phyloP scores from a whole-genome alignment of 495 filamentous ascomycete genomes.

The Massariosphaeria phaeospora region DNA sequence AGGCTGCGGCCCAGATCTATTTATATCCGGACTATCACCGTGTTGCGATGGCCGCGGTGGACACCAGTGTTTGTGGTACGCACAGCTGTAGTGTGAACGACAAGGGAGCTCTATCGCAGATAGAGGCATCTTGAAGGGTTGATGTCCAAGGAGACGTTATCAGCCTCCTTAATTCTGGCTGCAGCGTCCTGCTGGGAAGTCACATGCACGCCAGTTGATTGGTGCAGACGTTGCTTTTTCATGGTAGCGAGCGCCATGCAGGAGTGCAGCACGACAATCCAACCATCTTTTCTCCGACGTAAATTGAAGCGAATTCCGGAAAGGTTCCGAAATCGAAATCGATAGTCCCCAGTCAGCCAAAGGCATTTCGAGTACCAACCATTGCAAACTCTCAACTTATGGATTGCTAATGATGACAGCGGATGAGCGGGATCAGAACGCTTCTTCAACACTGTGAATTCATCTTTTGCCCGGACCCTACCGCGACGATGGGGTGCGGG shows the following conservation, averaged over 20 bases:
- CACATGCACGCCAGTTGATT: not conserved
- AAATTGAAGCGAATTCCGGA: no score
- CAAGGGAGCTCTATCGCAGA: conserved; percentile 8
- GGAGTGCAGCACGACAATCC: not conserved
- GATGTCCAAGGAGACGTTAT: not conserved
- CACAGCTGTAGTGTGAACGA: conserved; percentile 1
- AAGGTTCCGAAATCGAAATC: no score
- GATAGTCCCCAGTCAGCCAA: no score
- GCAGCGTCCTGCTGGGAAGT: not conserved
- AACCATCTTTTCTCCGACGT: not conserved
- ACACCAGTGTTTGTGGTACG: conserved; percentile 12
- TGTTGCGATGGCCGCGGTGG: not conserved
- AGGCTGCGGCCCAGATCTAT: no score
- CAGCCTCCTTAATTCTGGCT: not conserved
- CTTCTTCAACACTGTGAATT: no score
- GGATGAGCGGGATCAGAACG: no score
- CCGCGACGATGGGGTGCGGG: no score
- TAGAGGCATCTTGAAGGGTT: not conserved
- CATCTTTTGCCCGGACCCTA: no score
- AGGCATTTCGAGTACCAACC: no score
- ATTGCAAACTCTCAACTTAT: no score
- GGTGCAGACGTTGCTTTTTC: not conserved
- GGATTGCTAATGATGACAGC: no score
- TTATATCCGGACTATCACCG: not conserved
- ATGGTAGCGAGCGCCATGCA: no score